phyloP scores from a whole-genome alignment of 73 alveolate species.

The Tetrahymena thermophila region DNA sequence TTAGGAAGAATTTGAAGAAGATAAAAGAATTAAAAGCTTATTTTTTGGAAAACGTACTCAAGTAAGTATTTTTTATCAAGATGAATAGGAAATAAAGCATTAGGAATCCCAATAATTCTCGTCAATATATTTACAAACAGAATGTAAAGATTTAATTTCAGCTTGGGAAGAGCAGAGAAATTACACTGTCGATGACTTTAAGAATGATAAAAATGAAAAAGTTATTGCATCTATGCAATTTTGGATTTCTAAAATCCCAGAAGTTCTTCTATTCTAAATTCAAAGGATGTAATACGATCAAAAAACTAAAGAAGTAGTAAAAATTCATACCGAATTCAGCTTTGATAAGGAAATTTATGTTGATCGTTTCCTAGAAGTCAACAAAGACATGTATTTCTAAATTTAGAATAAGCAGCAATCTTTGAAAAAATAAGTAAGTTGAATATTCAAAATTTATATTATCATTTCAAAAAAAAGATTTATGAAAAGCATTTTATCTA shows the following conservation, averaged over 20 bases:
- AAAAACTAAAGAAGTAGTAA: constrained; percentile 21
- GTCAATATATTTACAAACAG: background rate
- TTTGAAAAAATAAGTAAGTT: background rate
- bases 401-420: constrained; percentile 33
- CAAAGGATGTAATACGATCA: constrained; percentile 50
- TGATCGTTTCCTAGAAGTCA: constrained; percentile 61
- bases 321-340: constrained; percentile 47
- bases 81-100: background rate
- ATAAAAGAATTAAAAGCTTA: background rate
- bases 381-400: constrained; percentile 30
- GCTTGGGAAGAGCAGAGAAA: background rate
- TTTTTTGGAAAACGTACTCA: background rate
- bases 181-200: constrained; percentile 40
- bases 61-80: background rate
- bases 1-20: background rate
- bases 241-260: constrained; percentile 55
- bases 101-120: background rate
- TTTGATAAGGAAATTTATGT: constrained; percentile 63
- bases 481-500: too few species aligned
- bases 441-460: too few species aligned
- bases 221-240: constrained; percentile 43
- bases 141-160: background rate
- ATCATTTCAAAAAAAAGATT: too few species aligned
- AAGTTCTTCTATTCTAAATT: constrained; percentile 52
- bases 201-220: constrained; percentile 18